Percentiles rank a stretch among this genome's conserved stretches.
Conservation (phyloP, 1,284 basidiomycete species). For the Cryptococcus maquisensis region DNA sequence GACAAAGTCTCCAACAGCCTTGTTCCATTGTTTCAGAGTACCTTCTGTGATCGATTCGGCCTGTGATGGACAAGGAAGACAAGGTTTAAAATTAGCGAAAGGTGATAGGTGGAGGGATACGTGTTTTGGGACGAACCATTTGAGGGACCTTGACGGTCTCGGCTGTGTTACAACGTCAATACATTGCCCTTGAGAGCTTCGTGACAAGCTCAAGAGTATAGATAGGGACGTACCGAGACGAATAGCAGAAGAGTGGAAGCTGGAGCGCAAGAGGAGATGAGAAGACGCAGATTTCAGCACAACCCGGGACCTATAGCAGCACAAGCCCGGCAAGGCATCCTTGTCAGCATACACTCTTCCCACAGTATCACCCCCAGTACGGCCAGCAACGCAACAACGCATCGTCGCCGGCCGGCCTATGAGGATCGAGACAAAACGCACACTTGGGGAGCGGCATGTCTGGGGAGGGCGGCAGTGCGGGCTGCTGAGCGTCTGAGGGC, state of each 20-base stretch:
- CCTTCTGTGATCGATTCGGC: slow-evolving; percentile 98
- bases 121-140: slow-evolving; percentile 57
- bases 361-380: background rate
- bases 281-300: slow-evolving; percentile 6
- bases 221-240: slow-evolving; percentile 25
- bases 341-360: background rate
- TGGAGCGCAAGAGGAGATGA: slow-evolving; percentile 14
- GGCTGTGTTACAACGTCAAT: slow-evolving; percentile 11
- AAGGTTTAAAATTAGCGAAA: background rate
- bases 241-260: slow-evolving; percentile 38
- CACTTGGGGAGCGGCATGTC: slow-evolving; percentile 14
- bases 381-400: background rate
- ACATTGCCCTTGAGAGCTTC: background rate
- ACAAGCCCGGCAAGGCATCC: background rate
- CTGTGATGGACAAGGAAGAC: slow-evolving; percentile 14
- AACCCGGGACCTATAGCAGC: slow-evolving; percentile 4
- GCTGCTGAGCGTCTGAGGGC: slow-evolving; percentile 11
- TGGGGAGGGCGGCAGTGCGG: slow-evolving; percentile 9
- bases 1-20: slow-evolving; percentile 88
- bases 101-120: background rate
- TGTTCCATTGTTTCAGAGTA: slow-evolving; percentile 91
- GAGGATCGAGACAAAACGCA: background rate
- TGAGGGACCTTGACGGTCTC: slow-evolving; percentile 95
- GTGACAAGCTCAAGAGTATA: background rate
- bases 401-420: too few relatives aligned